A percentile compares a stretch with the other conserved stretches of the same genome.
Conservation (phyloP, 176 grass and related monocot species). For the Olyra latifolia region DNA sequence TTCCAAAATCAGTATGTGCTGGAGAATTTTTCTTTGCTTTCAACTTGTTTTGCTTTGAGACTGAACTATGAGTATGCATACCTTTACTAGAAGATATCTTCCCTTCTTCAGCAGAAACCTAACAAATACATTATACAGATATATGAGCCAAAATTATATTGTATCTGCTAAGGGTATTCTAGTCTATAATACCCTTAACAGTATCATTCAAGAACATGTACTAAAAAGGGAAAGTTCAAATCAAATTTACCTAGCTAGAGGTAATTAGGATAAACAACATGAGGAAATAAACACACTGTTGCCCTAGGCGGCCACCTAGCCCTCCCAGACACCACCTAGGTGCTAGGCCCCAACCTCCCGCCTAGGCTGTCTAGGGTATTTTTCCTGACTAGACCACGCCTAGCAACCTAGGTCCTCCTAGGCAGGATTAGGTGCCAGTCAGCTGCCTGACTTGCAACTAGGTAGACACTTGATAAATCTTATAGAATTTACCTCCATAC, state of each 20-base stretch:
- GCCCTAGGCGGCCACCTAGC: too few relatives aligned
- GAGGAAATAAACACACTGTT: background rate
- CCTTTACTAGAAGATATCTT: constrained; percentile 57
- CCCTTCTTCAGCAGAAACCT: constrained; percentile 81
- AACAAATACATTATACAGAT: constrained; percentile 28
- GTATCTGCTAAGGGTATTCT: too few relatives aligned
- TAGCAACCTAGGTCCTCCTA: too few relatives aligned
- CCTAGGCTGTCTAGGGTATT: too few relatives aligned
- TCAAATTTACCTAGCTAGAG: background rate
- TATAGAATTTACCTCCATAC: background rate
- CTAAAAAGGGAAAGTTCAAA: background rate
- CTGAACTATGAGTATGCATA: constrained; percentile 50
- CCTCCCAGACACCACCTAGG: too few relatives aligned
- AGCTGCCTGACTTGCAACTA: too few relatives aligned
- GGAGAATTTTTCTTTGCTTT: constrained; percentile 50
- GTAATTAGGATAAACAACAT: background rate
- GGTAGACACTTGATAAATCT: background rate
- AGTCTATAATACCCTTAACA: too few relatives aligned
- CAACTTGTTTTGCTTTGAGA: constrained; percentile 48
- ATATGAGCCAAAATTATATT: constrained; percentile 21
- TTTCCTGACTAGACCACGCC: too few relatives aligned
- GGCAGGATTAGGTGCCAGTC: too few relatives aligned
- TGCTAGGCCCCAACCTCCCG: too few relatives aligned
- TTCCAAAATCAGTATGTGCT: constrained; percentile 53
- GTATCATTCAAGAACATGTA: too few relatives aligned